Evolutionary conservation across 495 filamentous ascomycete genomes (phyloP), one percentile per base, ranked within the genome.

Genomic region (Penicillium coprophilum): DNA sequence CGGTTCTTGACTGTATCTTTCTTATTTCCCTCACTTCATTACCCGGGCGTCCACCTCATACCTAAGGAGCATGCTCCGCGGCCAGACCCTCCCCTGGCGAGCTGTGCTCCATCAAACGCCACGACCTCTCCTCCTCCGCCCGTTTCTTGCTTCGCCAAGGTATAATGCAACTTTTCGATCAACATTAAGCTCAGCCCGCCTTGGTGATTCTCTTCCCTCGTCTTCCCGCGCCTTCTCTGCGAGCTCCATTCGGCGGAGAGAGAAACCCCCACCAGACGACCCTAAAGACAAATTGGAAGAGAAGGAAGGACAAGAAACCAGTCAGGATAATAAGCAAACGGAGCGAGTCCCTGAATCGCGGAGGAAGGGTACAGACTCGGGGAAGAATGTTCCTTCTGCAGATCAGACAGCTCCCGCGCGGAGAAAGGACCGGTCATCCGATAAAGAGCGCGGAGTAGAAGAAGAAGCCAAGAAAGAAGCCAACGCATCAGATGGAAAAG

Each of bases 81-180:
- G 76, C 70, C 78, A 79, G 71, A 76, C 75, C 60, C 69, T 81
- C 64, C 77, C 78, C 73, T 81, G 79, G 80, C 80, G 80, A 74
- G 77, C 73, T 70, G 73, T 74, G 67, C 76, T 81, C 71, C 75
- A 76, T 51, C 68, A 71, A 70, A 73, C 71, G 60, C 63, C 71
- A 67, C 74, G 74, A 53, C 60, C 74, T 53, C 55, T 74, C 32
- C 54, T 72, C 46, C 64, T 67, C 47, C 68, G 66, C 44, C 58
- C 73, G 32, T 63, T 69, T n/a, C 59, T 69, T 43, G 52, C 62
- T 58, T 62, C 70, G 36, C 50, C 72, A 24, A 62, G 75, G 65
- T 61, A 73, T 56, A 71, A 80, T 79, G 73, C 71, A 55, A 62
- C 46, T 52, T 55, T 72, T 50, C 64, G 68, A 51, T 72, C 67